phyloP scores from a whole-genome alignment of 148 eudicot genomes.

The Euryodendron excelsum region DNA sequence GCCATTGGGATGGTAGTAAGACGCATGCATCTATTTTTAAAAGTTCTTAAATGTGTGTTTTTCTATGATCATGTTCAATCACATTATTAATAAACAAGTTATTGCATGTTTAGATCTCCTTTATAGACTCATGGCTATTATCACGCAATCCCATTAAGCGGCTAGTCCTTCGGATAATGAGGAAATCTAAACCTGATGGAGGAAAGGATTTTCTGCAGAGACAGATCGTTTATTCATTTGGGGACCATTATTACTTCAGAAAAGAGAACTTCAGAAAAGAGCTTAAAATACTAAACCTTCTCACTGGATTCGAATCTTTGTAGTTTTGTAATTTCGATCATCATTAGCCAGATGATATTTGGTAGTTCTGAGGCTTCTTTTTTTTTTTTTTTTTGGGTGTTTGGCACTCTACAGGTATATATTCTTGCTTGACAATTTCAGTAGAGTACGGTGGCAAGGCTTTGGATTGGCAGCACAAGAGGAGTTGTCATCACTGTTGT shows the following conservation, averaged over 20 bases:
- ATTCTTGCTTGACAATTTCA: conserved; percentile 84
- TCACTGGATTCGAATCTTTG: conserved; percentile 64
- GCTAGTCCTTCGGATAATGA: conserved; percentile 74
- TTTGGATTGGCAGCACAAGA: conserved; percentile 71
- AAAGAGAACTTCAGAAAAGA: no score
- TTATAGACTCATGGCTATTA: conserved; percentile 85
- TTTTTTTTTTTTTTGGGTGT: no score
- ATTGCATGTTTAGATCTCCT: conserved; percentile 59
- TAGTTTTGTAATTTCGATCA: neutral
- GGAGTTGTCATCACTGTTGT: conserved; percentile 61
- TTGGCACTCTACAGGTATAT: conserved; percentile 52
- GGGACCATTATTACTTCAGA: conserved; percentile 90
- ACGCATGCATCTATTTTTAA: neutral
- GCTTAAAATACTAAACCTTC: conserved; percentile 82
- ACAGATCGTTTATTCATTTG: conserved; percentile 77
- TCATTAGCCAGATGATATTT: neutral
- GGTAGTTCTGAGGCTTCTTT: neutral
- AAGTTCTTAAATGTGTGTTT: no score
- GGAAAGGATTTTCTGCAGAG: conserved; percentile 44
- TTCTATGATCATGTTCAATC: neutral
- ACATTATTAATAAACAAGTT: neutral
- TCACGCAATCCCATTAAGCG: conserved; percentile 51
- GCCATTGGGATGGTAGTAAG: neutral
- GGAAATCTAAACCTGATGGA: conserved; percentile 65
- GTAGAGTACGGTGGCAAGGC: conserved; percentile 93